These are phyloP conservation scores for Trichothecium sympodiale DNA, from an alignment of 2,329 filamentous ascomycete species.

Conservation along the genomic window DNA sequence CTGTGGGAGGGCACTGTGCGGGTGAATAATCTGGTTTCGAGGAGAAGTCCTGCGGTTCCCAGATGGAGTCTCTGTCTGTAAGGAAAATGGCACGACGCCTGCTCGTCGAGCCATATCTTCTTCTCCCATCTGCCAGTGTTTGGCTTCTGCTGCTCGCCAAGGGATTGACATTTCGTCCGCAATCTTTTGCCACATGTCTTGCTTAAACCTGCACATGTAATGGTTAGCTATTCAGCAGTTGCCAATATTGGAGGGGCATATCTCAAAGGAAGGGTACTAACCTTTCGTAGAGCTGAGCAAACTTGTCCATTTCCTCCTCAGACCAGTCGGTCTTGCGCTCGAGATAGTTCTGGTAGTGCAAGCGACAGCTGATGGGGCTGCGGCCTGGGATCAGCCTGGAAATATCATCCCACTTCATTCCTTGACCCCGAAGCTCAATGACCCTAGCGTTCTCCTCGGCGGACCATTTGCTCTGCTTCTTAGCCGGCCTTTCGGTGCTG, in stretches of 20 bases:
- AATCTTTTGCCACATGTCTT: conserved; percentile 95
- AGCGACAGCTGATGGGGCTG: conserved; percentile 84
- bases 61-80: conserved; percentile 31
- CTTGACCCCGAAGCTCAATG: conserved; percentile 77
- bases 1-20: conserved; percentile 9
- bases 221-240: conserved; percentile 10
- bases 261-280: conserved; percentile 33
- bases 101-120: conserved; percentile 88
- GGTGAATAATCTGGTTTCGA: too few species aligned
- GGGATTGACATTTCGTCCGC: conserved; percentile 91
- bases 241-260: background rate
- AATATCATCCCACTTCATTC: conserved; percentile 99
- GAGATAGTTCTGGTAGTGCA: conserved; percentile 96
- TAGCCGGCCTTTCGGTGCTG: conserved; percentile 58
- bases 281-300: conserved; percentile 91
- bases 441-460: conserved; percentile 87
- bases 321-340: conserved; percentile 92
- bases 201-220: conserved; percentile 69
- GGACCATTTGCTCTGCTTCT: conserved; percentile 96
- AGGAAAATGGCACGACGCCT: conserved; percentile 75
- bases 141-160: conserved; percentile 90
- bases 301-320: conserved; percentile 94
- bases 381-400: conserved; percentile 81
- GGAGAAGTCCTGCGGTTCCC: too few species aligned
- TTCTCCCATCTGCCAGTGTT: conserved; percentile 96